Conservation (phyloP, 2,329 filamentous ascomycete genomes). For the Chrysoporthe deuterocubensis region DNA sequence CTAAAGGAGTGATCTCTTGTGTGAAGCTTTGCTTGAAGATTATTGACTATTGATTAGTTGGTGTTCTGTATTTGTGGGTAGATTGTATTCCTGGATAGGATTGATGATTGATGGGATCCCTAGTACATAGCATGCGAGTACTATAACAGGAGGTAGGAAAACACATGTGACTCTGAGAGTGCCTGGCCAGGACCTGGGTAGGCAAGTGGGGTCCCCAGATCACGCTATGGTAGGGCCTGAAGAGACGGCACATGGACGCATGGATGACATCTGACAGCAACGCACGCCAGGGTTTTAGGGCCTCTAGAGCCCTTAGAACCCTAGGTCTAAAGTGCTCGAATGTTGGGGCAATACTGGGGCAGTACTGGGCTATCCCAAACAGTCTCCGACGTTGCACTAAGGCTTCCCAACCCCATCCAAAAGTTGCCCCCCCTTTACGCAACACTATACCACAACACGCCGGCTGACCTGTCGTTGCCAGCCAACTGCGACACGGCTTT, state of each 20-base stretch:
- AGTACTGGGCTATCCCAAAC: not conserved
- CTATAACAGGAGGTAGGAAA: not conserved
- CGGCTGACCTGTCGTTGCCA: not conserved
- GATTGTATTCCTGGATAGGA: not conserved
- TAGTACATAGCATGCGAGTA: too few species aligned
- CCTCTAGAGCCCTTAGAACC: not conserved
- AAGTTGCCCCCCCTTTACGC: conserved; percentile 12
- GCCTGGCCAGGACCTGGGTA: too few species aligned
- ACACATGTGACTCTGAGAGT: not conserved
- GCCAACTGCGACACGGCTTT: conserved; percentile 3
- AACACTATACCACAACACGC: conserved; percentile 6
- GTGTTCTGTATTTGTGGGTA: not conserved
- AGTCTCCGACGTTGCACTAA: conserved; percentile 1
- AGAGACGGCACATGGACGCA: not conserved
- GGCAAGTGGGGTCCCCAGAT: not conserved
- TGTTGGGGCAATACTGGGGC: not conserved
- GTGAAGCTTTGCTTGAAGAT: not conserved
- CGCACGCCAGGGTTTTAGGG: not conserved
- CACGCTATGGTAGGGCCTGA: not conserved
- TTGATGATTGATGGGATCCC: not conserved
- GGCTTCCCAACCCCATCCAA: not conserved
- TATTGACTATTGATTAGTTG: not conserved
- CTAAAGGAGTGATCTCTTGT: not conserved
- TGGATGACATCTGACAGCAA: conserved; percentile 1
- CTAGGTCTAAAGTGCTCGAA: conserved; percentile 2